Percentiles rank a stretch among this genome's conserved stretches.
phyloP scores from a whole-genome alignment of 768 basidiomycete genomes.

The Macrolepiota dolichaula region DNA sequence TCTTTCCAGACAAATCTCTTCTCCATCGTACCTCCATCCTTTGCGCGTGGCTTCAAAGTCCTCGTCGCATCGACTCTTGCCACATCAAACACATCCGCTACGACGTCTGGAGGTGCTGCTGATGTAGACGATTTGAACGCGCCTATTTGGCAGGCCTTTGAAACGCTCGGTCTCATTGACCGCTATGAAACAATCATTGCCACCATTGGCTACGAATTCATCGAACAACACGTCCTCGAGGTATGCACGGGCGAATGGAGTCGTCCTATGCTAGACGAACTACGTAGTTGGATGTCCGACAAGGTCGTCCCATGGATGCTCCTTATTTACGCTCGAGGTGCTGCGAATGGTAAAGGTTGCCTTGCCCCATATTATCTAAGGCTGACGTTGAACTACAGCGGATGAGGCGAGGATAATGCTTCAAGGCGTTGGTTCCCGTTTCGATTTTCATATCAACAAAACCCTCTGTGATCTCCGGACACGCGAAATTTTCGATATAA shows the following conservation, averaged over 20 bases:
- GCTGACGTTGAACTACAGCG: constrained; percentile 32
- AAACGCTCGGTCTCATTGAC: constrained; percentile 71
- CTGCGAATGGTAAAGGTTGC: constrained; percentile 45
- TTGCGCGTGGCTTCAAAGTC: constrained; percentile 63
- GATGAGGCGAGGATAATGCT: constrained; percentile 73
- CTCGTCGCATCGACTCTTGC: constrained; percentile 55
- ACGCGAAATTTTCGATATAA: constrained; percentile 94
- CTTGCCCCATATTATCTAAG: constrained; percentile 7
- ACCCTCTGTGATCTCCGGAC: constrained; percentile 61
- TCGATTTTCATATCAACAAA: constrained; percentile 93
- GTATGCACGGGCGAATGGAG: constrained; percentile 72
- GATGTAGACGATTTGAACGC: not conserved
- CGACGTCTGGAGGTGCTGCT: not conserved
- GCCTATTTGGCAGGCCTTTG: constrained; percentile 58
- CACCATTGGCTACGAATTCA: constrained; percentile 81
- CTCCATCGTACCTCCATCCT: constrained; percentile 65
- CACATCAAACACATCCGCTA: constrained; percentile 1
- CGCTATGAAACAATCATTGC: constrained; percentile 83
- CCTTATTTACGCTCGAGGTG: constrained; percentile 70
- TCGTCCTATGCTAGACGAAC: constrained; percentile 52
- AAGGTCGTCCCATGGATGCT: constrained; percentile 86
- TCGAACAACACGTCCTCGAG: constrained; percentile 68
- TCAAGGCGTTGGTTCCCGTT: constrained; percentile 72
- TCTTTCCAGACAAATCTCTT: constrained; percentile 75
- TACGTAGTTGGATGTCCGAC: constrained; percentile 76